phyloP scores from a whole-genome alignment of 108 stramenopile genomes.

The Pseudonitzschia multiseries region DNA sequence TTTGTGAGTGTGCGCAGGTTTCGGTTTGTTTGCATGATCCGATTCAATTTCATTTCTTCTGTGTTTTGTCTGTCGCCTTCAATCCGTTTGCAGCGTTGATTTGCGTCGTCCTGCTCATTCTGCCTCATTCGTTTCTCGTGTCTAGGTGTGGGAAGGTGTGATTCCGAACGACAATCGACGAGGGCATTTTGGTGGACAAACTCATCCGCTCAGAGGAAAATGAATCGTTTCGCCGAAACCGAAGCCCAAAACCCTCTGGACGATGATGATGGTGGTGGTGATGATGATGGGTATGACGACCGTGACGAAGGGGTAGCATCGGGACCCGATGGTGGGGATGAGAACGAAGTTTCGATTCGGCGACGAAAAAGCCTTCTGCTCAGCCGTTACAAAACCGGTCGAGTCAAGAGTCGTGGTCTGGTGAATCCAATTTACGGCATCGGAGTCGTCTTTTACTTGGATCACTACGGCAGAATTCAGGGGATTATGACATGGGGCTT shows the following conservation, averaged over 20 bases:
- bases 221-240: conserved; percentile 23
- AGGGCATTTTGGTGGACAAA: conserved; percentile 91
- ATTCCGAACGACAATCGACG: conserved; percentile 72
- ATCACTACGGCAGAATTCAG: conserved; percentile 64
- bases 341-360: neutral
- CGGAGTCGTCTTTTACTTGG: conserved; percentile 80
- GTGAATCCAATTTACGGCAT: conserved; percentile 64
- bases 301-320: neutral
- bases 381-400: conserved; percentile 3
- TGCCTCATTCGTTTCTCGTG: neutral
- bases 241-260: neutral
- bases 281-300: neutral
- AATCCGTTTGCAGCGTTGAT: neutral
- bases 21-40: neutral
- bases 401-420: conserved; percentile 3
- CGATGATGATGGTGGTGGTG: conserved; percentile 10
- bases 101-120: neutral
- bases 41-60: neutral
- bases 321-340: neutral
- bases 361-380: conserved; percentile 11
- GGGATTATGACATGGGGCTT: conserved; percentile 88
- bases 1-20: conserved; percentile 28
- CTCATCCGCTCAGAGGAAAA: conserved; percentile 49
- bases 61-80: neutral
- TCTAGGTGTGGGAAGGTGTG: conserved; percentile 64